Evolutionary conservation across 73 alveolate genomes (phyloP).

Genomic region (Stentor coeruleus): DNA sequence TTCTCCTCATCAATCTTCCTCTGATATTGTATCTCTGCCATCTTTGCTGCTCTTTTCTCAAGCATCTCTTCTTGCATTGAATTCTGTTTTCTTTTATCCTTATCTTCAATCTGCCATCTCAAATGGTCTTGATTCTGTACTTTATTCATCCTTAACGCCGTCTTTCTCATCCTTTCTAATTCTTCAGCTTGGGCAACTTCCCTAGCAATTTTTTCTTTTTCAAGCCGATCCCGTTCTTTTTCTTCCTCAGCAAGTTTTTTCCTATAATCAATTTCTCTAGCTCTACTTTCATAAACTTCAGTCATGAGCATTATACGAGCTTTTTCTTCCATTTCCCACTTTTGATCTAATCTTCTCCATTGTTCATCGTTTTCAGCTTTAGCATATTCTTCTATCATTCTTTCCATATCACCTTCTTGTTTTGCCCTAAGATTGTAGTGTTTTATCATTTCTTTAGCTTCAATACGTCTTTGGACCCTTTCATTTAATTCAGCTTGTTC

Average conservation of each 20-base stretch:
- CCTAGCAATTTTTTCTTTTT: slow-evolving; percentile 35
- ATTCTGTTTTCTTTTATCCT: slow-evolving; percentile 42
- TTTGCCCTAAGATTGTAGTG: slow-evolving; percentile 44
- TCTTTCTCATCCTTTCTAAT: slow-evolving; percentile 31
- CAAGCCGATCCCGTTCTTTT: slow-evolving; percentile 14
- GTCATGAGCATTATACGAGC: slow-evolving; percentile 52
- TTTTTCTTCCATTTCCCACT: slow-evolving; percentile 57
- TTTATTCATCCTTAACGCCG: slow-evolving; percentile 24
- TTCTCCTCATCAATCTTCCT: slow-evolving; percentile 36
- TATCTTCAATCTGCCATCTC: slow-evolving; percentile 48
- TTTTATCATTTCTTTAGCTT: slow-evolving; percentile 52
- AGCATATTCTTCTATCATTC: slow-evolving; percentile 49
- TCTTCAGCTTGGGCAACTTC: slow-evolving; percentile 34
- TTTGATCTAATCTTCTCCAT: slow-evolving; percentile 49
- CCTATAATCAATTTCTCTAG: slow-evolving; percentile 44
- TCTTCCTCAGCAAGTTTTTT: slow-evolving; percentile 34
- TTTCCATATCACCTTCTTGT: slow-evolving; percentile 46
- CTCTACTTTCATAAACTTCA: slow-evolving; percentile 59
- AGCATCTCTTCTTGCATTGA: slow-evolving; percentile 51
- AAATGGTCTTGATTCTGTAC: slow-evolving; percentile 43
- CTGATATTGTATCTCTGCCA: slow-evolving; percentile 44
- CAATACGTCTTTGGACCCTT: slow-evolving; percentile 47
- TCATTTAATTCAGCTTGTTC: slow-evolving; percentile 38
- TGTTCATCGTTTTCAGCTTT: slow-evolving; percentile 49
- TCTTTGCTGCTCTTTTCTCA: slow-evolving; percentile 55